phyloP scores from a whole-genome alignment of 2,329 filamentous ascomycete species.

The Microcyclosporella mali region DNA sequence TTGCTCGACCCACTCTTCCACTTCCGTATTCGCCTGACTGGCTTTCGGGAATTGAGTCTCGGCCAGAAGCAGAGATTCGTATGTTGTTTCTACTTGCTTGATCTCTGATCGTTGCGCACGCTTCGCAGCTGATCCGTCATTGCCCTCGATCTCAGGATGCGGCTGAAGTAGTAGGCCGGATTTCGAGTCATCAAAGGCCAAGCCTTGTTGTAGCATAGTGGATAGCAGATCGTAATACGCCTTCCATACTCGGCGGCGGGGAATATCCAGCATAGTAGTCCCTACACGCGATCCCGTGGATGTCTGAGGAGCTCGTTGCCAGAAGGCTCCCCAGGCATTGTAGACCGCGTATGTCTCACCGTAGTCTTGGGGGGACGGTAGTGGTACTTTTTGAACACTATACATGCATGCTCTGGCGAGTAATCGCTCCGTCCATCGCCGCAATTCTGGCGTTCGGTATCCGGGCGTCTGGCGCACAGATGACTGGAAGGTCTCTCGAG shows the following conservation, averaged over 20 bases:
- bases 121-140: constrained; percentile 26
- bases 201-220: constrained; percentile 60
- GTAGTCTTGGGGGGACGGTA: constrained; percentile 16
- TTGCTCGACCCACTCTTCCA: constrained; percentile 74
- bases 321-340: constrained; percentile 63
- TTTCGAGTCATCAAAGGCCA: constrained; percentile 45
- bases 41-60: constrained; percentile 82
- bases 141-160: constrained; percentile 23
- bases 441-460: constrained; percentile 26
- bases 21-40: constrained; percentile 67
- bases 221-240: constrained; percentile 79
- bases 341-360: constrained; percentile 36
- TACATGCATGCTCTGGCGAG: constrained; percentile 28
- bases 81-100: constrained; percentile 69
- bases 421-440: constrained; percentile 30
- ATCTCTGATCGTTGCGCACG: constrained; percentile 63
- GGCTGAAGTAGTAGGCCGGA: constrained; percentile 35
- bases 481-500: constrained; percentile 18
- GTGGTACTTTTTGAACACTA: constrained; percentile 19
- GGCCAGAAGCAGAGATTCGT: constrained; percentile 69
- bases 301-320: constrained; percentile 36
- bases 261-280: constrained; percentile 32
- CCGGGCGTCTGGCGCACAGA: constrained; percentile 22
- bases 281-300: constrained; percentile 29
- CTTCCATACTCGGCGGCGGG: constrained; percentile 66